Conservation (phyloP, 2,329 filamentous ascomycete species). For the Phialocephala sp. region DNA sequence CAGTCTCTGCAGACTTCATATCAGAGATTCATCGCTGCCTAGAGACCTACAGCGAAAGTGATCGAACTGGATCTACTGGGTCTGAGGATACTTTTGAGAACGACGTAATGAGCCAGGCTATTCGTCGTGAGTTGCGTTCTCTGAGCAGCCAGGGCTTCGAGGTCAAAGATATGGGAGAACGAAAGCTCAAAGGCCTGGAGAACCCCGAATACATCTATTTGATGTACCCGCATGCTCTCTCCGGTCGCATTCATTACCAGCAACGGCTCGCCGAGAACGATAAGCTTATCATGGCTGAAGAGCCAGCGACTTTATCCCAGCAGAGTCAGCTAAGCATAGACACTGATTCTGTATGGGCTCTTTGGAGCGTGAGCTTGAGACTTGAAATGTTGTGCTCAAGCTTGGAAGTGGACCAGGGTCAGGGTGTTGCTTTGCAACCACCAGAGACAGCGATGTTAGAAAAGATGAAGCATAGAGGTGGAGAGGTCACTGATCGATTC, state of each 20-base stretch:
- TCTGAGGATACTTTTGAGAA: conserved; percentile 79
- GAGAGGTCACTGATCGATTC: conserved; percentile 87
- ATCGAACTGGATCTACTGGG: conserved; percentile 69
- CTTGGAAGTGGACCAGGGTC: conserved; percentile 70
- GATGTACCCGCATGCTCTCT: conserved; percentile 88
- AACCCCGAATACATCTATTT: conserved; percentile 96
- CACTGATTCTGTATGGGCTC: conserved; percentile 76
- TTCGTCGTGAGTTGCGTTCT: conserved; percentile 85
- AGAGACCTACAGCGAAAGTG: conserved; percentile 86
- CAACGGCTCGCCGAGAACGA: conserved; percentile 37
- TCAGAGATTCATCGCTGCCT: conserved; percentile 91
- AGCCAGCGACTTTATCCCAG: conserved; percentile 65
- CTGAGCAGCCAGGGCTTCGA: conserved; percentile 93
- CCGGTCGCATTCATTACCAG: conserved; percentile 78
- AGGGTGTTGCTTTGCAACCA: conserved; percentile 66
- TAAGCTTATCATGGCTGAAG: conserved; percentile 49
- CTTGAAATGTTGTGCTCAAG: conserved; percentile 92
- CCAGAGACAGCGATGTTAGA: conserved; percentile 87
- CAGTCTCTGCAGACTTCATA: conserved; percentile 96
- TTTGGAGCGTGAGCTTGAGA: conserved; percentile 88
- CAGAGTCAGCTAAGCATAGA: conserved; percentile 75
- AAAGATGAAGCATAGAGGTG: conserved; percentile 71
- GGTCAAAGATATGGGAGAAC: conserved; percentile 94
- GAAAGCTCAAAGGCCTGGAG: conserved; percentile 94
- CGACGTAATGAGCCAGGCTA: conserved; percentile 74